Evolutionary conservation across 306 rosid species (phyloP).

Genomic region (Medicago arabica): DNA sequence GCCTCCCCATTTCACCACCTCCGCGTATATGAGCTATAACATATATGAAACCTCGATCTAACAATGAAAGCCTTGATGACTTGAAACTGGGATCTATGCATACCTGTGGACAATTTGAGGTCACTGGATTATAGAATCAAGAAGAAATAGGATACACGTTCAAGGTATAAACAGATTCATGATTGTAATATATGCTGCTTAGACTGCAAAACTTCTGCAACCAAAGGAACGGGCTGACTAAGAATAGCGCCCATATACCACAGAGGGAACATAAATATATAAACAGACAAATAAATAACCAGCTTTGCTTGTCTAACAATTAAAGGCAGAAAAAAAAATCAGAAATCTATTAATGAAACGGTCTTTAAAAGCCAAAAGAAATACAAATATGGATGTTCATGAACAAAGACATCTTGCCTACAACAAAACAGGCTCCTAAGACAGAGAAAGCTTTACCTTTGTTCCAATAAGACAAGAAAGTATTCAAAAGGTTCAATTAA

Average conservation of each 20-base stretch:
- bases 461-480: constrained; percentile 12
- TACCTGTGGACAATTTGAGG: constrained; percentile 50
- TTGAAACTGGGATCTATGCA: constrained; percentile 82
- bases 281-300: background rate
- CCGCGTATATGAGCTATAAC: constrained; percentile 95
- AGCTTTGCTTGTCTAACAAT: constrained; percentile 7
- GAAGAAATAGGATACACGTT: constrained; percentile 2
- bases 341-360: constrained; percentile 30
- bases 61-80: constrained; percentile 80
- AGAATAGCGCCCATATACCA: constrained; percentile 10
- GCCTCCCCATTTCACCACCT: constrained; percentile 99
- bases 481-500: constrained; percentile 3
- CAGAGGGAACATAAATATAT: constrained; percentile 5
- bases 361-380: constrained; percentile 26
- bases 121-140: constrained; percentile 33
- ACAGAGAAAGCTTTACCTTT: background rate
- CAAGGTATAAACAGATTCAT: constrained; percentile 15
- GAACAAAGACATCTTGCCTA: constrained; percentile 10
- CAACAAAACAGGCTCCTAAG: constrained; percentile 19
- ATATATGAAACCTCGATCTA: constrained; percentile 87
- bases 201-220: constrained; percentile 29
- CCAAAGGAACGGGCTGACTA: constrained; percentile 30
- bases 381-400: constrained; percentile 16
- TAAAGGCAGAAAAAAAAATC: constrained; percentile 10
- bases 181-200: constrained; percentile 27